Evolutionary conservation across 176 grass and related monocot species (phyloP).

Genomic region (Oryza meridionalis): DNA sequence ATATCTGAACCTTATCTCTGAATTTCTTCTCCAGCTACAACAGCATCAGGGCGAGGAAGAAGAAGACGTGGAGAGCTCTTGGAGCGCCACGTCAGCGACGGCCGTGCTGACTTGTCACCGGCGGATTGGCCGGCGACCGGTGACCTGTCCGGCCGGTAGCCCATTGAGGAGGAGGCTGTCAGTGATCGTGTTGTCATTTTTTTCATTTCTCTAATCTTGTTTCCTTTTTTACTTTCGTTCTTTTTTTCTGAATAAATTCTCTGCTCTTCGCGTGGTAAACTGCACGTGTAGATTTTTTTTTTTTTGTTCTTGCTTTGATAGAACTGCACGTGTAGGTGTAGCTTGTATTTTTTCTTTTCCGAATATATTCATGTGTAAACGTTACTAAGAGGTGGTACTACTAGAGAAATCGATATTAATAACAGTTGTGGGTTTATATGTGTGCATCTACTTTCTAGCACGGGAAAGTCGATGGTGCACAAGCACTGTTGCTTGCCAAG

Average conservation of each 20-base stretch:
- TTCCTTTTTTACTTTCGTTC: too few relatives aligned
- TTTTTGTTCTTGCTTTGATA: too few relatives aligned
- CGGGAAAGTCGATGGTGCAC: too few relatives aligned
- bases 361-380: too few relatives aligned
- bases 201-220: background rate
- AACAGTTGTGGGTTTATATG: too few relatives aligned
- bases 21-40: background rate
- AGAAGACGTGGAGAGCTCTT: background rate
- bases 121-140: conserved; percentile 13
- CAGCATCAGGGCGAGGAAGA: background rate
- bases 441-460: too few relatives aligned
- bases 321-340: too few relatives aligned
- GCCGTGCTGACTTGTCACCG: conserved; percentile 48
- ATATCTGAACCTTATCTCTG: background rate
- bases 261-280: background rate
- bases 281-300: background rate
- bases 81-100: conserved; percentile 30
- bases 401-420: too few relatives aligned
- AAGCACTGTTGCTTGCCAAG: too few relatives aligned
- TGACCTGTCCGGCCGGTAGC: too few relatives aligned
- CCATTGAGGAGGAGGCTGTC: background rate
- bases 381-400: too few relatives aligned
- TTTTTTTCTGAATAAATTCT: background rate
- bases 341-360: too few relatives aligned
- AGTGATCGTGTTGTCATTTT: background rate